phyloP scores from a whole-genome alignment of 768 basidiomycete genomes.

The Agaricus blazei region DNA sequence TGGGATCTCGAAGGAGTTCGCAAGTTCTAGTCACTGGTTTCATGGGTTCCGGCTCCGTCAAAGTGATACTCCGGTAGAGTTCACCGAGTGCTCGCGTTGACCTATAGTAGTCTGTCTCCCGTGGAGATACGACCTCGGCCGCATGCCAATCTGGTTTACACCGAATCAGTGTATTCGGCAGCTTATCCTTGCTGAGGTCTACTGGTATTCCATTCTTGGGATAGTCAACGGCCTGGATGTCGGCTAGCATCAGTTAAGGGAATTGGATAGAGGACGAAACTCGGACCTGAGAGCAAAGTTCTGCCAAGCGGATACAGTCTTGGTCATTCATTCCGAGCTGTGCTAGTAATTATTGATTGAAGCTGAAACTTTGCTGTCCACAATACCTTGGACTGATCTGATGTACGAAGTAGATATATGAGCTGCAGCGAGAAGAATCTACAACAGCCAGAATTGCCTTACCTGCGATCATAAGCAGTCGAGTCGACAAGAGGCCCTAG shows the following conservation, averaged over 20 bases:
- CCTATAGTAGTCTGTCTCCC: constrained; percentile 62
- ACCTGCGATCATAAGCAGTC: constrained; percentile 70
- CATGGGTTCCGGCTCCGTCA: constrained; percentile 32
- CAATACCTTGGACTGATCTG: constrained; percentile 68
- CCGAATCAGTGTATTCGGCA: constrained; percentile 54
- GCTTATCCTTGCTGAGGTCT: constrained; percentile 33
- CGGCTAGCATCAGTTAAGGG: background rate
- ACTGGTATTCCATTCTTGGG: constrained; percentile 73
- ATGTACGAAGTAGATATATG: background rate
- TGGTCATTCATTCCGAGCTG: constrained; percentile 60
- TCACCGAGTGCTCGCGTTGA: constrained; percentile 68
- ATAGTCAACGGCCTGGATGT: constrained; percentile 67
- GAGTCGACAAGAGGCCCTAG: constrained; percentile 65
- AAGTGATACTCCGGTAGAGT: constrained; percentile 58
- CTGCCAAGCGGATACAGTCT: constrained; percentile 53
- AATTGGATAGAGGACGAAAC: background rate
- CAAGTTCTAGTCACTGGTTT: constrained; percentile 10
- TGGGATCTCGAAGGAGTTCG: constrained; percentile 29
- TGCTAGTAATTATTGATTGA: constrained; percentile 1
- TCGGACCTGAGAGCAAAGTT: constrained; percentile 49
- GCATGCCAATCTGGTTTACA: constrained; percentile 80
- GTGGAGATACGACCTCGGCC: constrained; percentile 48
- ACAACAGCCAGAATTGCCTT: constrained; percentile 16
- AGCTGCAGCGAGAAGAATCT: background rate
- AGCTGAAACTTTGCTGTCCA: background rate